Conservation (phyloP, 2,329 filamentous ascomycete genomes). For the Ceratocystiopsis sp. region DNA sequence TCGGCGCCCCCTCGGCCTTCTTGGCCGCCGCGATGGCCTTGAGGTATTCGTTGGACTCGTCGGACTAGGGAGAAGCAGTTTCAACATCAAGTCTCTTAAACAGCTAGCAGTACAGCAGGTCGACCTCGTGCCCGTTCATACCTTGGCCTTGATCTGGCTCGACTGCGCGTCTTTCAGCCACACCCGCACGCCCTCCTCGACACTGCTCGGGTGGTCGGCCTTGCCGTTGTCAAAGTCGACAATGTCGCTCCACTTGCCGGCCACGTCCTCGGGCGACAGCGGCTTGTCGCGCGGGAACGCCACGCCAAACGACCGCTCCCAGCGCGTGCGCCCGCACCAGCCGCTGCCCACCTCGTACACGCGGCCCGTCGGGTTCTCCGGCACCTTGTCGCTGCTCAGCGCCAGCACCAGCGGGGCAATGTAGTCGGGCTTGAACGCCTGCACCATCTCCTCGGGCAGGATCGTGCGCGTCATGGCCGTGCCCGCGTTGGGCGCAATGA, state of each 20-base stretch:
- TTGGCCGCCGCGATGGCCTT: constrained; percentile 61
- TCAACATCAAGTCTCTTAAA: constrained; percentile 10
- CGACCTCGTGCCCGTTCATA: constrained; percentile 25
- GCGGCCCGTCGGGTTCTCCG: constrained; percentile 65
- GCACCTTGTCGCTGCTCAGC: constrained; percentile 71
- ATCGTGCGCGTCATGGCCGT: constrained; percentile 90
- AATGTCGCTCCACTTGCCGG: constrained; percentile 60
- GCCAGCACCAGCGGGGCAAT: constrained; percentile 85
- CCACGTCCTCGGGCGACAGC: constrained; percentile 70
- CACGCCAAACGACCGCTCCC: constrained; percentile 81
- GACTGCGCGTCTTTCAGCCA: constrained; percentile 33
- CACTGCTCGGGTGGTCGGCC: constrained; percentile 70
- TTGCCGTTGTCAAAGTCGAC: constrained; percentile 75
- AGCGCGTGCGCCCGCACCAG: constrained; percentile 82
- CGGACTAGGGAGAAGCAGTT: constrained; percentile 15
- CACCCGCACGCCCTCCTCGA: constrained; percentile 51
- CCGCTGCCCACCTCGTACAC: constrained; percentile 92
- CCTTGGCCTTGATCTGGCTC: constrained; percentile 50
- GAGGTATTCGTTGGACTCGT: constrained; percentile 33
- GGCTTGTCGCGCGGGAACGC: constrained; percentile 78
- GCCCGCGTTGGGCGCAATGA: constrained; percentile 91
- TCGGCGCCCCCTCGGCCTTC: constrained; percentile 50
- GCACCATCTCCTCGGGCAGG: constrained; percentile 91
- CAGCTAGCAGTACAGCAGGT: constrained; percentile 3
- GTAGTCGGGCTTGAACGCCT: constrained; percentile 98